phyloP scores from a whole-genome alignment of 805 yeast genomes.

The Monosporozyma aquatica region DNA sequence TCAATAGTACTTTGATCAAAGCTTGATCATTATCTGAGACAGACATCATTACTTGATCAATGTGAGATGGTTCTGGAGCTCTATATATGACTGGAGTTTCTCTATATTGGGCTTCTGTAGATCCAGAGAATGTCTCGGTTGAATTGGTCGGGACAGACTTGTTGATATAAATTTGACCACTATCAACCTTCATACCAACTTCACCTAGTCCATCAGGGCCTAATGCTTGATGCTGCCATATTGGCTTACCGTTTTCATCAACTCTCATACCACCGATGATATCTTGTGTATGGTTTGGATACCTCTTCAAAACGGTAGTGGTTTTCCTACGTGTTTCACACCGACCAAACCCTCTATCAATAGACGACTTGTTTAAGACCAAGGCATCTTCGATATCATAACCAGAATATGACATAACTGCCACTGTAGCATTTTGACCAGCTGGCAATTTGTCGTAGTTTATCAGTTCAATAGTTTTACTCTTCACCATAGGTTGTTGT shows the following conservation, averaged over 20 bases:
- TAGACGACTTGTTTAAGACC: constrained; percentile 83
- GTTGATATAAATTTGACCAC: constrained; percentile 91
- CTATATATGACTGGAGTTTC: constrained; percentile 88
- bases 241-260: constrained; percentile 70
- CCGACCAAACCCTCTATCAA: constrained; percentile 95
- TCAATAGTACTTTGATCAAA: constrained; percentile 75
- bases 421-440: constrained; percentile 97
- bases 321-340: constrained; percentile 93
- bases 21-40: constrained; percentile 94
- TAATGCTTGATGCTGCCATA: constrained; percentile 74
- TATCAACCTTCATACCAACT: constrained; percentile 82
- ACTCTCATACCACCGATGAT: constrained; percentile 86
- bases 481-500: constrained; percentile 98
- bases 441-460: constrained; percentile 96
- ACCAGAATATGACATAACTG: constrained; percentile 98
- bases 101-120: constrained; percentile 49
- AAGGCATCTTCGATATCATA: constrained; percentile 99
- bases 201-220: constrained; percentile 97
- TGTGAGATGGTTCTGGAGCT: constrained; percentile 91
- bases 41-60: constrained; percentile 96
- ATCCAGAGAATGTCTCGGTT: constrained; percentile 34
- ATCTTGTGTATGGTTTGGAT: constrained; percentile 90
- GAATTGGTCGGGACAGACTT: constrained; percentile 84
- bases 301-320: constrained; percentile 80
- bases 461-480: constrained; percentile 90